Base-by-base conservation (phyloP, 2,329 filamentous ascomycete species). In the Penicillium sp. region DNA sequence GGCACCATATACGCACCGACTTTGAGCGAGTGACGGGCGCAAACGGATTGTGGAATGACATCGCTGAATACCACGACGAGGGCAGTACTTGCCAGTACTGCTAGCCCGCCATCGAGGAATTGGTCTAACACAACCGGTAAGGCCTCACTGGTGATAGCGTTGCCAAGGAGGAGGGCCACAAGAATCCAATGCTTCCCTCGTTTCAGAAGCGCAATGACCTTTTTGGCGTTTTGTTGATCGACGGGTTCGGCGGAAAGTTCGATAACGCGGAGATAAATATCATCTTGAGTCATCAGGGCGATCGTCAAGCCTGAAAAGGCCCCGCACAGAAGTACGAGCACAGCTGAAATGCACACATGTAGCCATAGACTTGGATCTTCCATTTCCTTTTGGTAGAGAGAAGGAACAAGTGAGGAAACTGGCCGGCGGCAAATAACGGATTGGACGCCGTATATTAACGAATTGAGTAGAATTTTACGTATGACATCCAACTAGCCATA, bases 51-150 rank as follows among this genome's bases (percentile, higher is more conserved):
- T 31, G 93, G 93, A 24, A 96, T 89, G 61, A 98, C 87, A 79
- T 98, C 93, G 67, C 93, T 95, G 73, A 98, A 98, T 67, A 98
- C 96, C 71, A 98, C 93, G 75, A 98, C 97, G 58, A 98, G 79
- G 19, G 96, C 84, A 1, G 93, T 98, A 79, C 91, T 96, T 67
- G 91, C 91, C 50, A 98, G 83, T 27, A 98, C 91, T 61, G 93
- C 93, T 59, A 95, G 91, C 60, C 95, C 95, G 63, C 95, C 93
- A 27, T 93, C 93, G 21, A 98, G 84, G 55, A 92, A 96, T 55
- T 93, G 84, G 75, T 98, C 93, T 53, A 98, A 83, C 8, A 98
- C 90, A 61, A 98, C 96, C 24, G 93, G 95, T 14, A 97, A 81
- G 2, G 93, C 95, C 77, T 97, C 93, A 75, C 97, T 98, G 63